phyloP scores from a whole-genome alignment of 108 stramenopile species.

The Cyclotella cryptica region DNA sequence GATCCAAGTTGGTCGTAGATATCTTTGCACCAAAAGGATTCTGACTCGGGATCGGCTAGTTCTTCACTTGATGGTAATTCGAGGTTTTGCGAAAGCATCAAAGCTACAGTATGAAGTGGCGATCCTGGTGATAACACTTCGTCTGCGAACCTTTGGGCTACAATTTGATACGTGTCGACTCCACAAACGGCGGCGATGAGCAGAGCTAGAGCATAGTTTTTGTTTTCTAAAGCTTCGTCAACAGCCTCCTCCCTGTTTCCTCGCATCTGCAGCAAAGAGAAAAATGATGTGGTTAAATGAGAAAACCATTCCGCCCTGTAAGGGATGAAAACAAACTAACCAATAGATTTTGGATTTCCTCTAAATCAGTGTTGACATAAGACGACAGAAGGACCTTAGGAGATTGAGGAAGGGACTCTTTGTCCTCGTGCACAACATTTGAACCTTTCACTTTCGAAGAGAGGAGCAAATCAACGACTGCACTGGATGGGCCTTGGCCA shows the following conservation, averaged over 20 bases:
- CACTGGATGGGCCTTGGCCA: conserved; percentile 42
- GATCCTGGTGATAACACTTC: conserved; percentile 63
- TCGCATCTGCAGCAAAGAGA: conserved; percentile 38
- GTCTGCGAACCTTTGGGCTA: conserved; percentile 64
- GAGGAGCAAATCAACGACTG: conserved; percentile 74
- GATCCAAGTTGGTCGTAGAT: conserved; percentile 40
- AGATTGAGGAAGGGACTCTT: conserved; percentile 7
- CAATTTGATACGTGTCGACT: conserved; percentile 62
- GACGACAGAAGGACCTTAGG: conserved; percentile 6
- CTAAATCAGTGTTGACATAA: conserved; percentile 11
- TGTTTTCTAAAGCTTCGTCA: conserved; percentile 60
- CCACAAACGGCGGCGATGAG: conserved; percentile 81
- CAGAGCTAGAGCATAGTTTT: conserved; percentile 78
- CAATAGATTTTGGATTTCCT: conserved; percentile 18
- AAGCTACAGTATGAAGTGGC: conserved; percentile 73
- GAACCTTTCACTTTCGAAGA: conserved; percentile 5
- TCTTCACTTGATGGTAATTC: conserved; percentile 36
- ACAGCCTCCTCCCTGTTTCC: conserved; percentile 81
- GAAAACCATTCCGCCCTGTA: background rate
- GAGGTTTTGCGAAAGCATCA: conserved; percentile 74
- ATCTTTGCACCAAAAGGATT: conserved; percentile 57
- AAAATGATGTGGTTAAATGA: background rate
- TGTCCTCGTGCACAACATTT: background rate
- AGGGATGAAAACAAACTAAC: background rate
- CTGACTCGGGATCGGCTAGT: conserved; percentile 24